A percentile compares a stretch with the other conserved stretches of the same genome.
These are phyloP conservation scores for Eucalyptus polybractea DNA, from an alignment of 345 rosid species.

Conservation along the genomic window DNA sequence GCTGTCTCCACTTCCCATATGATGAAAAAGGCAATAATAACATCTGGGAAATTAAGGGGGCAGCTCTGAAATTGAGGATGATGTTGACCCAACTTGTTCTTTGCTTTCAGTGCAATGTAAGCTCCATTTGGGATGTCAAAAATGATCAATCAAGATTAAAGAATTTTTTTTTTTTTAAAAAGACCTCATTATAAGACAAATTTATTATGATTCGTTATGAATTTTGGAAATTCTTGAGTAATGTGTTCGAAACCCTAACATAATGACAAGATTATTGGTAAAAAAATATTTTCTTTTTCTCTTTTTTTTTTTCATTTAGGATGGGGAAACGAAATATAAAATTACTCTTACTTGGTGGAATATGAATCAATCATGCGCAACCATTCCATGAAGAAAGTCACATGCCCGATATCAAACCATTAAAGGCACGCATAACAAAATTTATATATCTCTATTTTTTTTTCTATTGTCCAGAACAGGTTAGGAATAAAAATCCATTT, in stretches of 20 bases:
- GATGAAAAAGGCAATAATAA: neutral
- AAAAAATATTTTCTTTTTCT: neutral
- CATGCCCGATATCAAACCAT: neutral
- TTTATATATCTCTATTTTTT: rapidly evolving
- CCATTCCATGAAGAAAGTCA: neutral
- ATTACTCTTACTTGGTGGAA: neutral
- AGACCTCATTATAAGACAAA: neutral
- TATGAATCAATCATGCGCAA: neutral
- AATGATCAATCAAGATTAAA: neutral
- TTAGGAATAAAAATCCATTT: no score
- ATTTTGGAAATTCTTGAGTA: neutral
- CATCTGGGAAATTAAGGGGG: neutral
- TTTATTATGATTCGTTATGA: neutral
- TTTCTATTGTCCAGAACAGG: rapidly evolving
- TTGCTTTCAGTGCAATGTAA: neutral
- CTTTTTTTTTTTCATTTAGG: neutral
- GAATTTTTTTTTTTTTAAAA: neutral
- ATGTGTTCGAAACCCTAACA: neutral
- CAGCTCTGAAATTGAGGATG: neutral
- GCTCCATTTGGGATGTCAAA: neutral
- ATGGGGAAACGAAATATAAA: rapidly evolving
- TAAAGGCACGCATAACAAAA: rapidly evolving
- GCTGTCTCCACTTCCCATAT: neutral
- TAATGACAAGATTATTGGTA: neutral
- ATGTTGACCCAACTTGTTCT: neutral